Conservation (phyloP, 371 early-diverging fungal genomes). For the Apophysomyces ossiformis region DNA sequence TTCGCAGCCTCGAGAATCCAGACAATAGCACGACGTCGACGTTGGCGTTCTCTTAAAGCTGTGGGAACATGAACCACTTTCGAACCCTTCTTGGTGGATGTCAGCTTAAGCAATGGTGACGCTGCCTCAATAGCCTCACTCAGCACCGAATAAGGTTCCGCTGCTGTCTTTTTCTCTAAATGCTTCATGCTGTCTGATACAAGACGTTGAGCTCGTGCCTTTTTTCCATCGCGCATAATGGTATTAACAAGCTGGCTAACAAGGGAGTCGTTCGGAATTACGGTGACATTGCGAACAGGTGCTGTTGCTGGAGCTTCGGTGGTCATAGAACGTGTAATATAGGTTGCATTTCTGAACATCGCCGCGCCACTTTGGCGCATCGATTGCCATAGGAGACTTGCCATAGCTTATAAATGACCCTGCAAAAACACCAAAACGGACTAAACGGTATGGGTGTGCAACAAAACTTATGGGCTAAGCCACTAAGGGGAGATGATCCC, state of each 20-base stretch:
- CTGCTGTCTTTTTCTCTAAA: constrained; percentile 68
- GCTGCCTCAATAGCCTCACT: constrained; percentile 76
- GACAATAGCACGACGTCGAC: constrained; percentile 81
- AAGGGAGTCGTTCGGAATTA: constrained; percentile 64
- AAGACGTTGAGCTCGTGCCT: constrained; percentile 74
- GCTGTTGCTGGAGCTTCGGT: constrained; percentile 5
- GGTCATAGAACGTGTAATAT: constrained; percentile 26
- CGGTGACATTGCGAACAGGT: constrained; percentile 21
- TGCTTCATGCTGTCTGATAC: constrained; percentile 72
- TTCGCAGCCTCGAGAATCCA: constrained; percentile 88
- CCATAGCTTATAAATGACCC: constrained; percentile 18
- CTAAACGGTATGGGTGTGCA: constrained; percentile 12
- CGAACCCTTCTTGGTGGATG: constrained; percentile 70
- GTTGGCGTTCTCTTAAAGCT: constrained; percentile 81
- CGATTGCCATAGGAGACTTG: constrained; percentile 30
- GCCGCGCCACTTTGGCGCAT: constrained; percentile 25
- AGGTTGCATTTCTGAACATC: constrained; percentile 22
- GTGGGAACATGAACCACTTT: constrained; percentile 82
- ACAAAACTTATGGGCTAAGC: constrained; percentile 12
- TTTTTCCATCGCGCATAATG: constrained; percentile 87
- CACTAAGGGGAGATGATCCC: neutral
- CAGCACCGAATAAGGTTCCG: constrained; percentile 63
- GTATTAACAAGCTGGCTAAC: constrained; percentile 82
- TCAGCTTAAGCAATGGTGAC: constrained; percentile 79
- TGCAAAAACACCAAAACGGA: neutral